These are phyloP conservation scores for Barnettozyma californica DNA, from an alignment of 805 yeast species.

Conservation along the genomic window DNA sequence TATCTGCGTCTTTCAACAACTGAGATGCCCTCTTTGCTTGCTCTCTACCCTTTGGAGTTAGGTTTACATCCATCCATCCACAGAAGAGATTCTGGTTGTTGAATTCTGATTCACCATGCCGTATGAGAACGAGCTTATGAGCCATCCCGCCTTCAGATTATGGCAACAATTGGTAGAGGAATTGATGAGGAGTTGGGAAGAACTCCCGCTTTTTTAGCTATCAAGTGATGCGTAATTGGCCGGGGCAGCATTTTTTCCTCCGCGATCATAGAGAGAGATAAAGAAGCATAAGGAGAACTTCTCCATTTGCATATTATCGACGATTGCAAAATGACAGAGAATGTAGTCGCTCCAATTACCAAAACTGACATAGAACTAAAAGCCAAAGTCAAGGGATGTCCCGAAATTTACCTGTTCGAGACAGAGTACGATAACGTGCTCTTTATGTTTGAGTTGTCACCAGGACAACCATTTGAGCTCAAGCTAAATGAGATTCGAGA, in stretches of 20 bases:
- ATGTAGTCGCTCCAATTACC: not conserved
- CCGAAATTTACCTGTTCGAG: not conserved
- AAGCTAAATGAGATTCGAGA: not conserved
- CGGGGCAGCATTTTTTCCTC: too few relatives aligned
- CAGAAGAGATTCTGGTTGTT: constrained; percentile 72
- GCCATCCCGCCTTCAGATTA: constrained; percentile 9
- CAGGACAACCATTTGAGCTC: not conserved
- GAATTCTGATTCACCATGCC: constrained; percentile 84
- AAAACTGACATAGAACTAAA: not conserved
- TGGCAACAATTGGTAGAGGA: not conserved
- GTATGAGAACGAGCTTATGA: constrained; percentile 47
- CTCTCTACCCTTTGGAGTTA: constrained; percentile 59
- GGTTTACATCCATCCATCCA: constrained; percentile 78
- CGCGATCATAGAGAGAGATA: too few relatives aligned
- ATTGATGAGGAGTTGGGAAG: too few relatives aligned
- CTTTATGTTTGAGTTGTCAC: not conserved
- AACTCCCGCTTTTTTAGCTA: not conserved
- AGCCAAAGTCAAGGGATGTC: not conserved
- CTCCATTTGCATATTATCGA: too few relatives aligned
- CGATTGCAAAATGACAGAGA: not conserved
- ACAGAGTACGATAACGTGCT: not conserved
- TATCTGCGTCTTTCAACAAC: constrained; percentile 43
- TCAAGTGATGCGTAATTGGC: constrained; percentile 5
- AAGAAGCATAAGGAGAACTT: too few relatives aligned
- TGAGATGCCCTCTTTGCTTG: constrained; percentile 67